Evolutionary conservation across 2,329 filamentous ascomycete genomes (phyloP).

Genomic region (Colletotrichum limetticola): DNA sequence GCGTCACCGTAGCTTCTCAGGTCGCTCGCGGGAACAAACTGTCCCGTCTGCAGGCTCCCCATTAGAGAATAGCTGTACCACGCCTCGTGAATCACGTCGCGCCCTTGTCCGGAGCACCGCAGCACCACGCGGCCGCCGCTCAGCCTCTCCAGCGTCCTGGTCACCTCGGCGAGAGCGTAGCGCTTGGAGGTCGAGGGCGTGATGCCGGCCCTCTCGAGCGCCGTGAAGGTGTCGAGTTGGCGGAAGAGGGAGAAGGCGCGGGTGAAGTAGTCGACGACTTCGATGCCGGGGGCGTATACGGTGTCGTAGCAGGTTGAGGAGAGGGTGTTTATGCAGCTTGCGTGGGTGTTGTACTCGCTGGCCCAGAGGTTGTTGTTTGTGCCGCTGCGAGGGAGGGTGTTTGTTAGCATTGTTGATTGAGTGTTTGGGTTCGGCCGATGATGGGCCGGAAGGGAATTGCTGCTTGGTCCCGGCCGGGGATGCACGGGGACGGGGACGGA

Average conservation of each 20-base stretch:
- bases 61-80: slow-evolving; percentile 66
- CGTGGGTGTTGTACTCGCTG: slow-evolving; percentile 79
- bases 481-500: neutral
- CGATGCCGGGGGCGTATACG: slow-evolving; percentile 55
- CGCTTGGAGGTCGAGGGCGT: slow-evolving; percentile 46
- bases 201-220: slow-evolving; percentile 50
- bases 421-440: neutral
- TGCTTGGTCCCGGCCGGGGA: neutral
- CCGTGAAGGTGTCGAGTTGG: slow-evolving; percentile 54
- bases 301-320: slow-evolving; percentile 71
- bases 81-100: slow-evolving; percentile 58
- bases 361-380: slow-evolving; percentile 67
- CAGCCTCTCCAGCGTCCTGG: slow-evolving; percentile 52
- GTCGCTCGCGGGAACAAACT: slow-evolving; percentile 56
- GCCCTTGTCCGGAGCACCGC: slow-evolving; percentile 50
- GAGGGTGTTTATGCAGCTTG: slow-evolving; percentile 77
- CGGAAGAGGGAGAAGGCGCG: slow-evolving; percentile 54
- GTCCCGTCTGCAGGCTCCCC: slow-evolving; percentile 61
- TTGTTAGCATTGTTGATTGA: neutral
- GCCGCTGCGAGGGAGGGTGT: slow-evolving; percentile 40
- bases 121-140: slow-evolving; percentile 58
- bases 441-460: neutral
- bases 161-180: slow-evolving; percentile 56
- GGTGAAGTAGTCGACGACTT: slow-evolving; percentile 58
- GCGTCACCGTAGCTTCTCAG: slow-evolving; percentile 49